Base-by-base conservation (phyloP, 2,329 filamentous ascomycete genomes). In the Cordyceps javanica region DNA sequence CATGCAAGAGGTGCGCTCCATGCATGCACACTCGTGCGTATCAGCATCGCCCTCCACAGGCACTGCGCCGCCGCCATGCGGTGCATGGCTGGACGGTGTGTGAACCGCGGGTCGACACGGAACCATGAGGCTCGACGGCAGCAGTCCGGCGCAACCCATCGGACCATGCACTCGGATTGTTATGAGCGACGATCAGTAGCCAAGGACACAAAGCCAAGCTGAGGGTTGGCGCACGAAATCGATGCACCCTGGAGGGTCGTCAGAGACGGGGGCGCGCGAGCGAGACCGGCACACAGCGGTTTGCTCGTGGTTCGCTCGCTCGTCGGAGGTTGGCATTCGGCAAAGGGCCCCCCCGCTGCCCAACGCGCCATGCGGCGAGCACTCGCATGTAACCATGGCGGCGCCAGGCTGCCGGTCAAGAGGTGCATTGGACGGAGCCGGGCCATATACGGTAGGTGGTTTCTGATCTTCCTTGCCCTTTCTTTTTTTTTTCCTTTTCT, bases 281-380 rank as follows among this genome's bases (percentile, higher is more conserved):
- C n/a, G n/a, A n/a, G n/a, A n/a, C n/a, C n/a, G n/a, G n/a, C n/a
- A n/a, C n/a, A 16, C n/a, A 54, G n/a, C 30, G 50, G 25, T 50
- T 38, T 32, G 45, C 25, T 5, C 5, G 50, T 32, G 26, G 45
- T 36, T 49, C 28, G 41, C 39, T 54, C 41, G 53, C 39, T 45
- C 39, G 8, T 39, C n/a, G n/a, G 53, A 48, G 53, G 53, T n/a
- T 46, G 53, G 21, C 53, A 48, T 55, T n/a, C 32, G 42, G 42
- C 32, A n/a, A 7, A 34, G 32, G 48, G n/a, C n/a, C n/a, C n/a
- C 53, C 53, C 53, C 53, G 53, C 53, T 26, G 42, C 8, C 21
- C 23, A 55, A 55, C 45, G 45, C 44, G 45, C 44, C 45, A 56
- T 56, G 54, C 54, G 21, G 14, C 45, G 14, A 56, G 54, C 54